Evolutionary conservation across 495 filamentous ascomycete species (phyloP), one percentile per base, ranked within the genome.

Genomic region (Polyplosphaeria fusca): DNA sequence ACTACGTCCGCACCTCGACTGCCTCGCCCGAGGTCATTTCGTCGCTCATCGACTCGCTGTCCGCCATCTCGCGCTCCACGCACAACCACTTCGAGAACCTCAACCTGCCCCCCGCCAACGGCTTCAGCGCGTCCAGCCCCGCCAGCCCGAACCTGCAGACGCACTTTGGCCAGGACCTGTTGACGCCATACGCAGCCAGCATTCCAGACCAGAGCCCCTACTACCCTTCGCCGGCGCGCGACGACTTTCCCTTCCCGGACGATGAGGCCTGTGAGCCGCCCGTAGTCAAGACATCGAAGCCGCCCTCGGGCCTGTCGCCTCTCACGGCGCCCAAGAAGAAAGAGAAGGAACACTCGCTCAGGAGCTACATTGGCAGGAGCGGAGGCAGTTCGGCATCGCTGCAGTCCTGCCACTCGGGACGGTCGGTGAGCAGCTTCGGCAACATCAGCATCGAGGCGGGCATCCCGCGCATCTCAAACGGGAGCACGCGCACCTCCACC

Each of bases 11-110:
- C 42, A 48, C 82, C 24, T 70, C 79, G 41, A 82, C 89, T 41
- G 85, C 88, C 1, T 93, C 91, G 13, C 89, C 93, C 23, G 91
- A 95, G 71, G 87, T 98, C 44, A 97, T 98, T 58, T 91, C 88
- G 46, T 90, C 87, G 35, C 77, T 98, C 47, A 95, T 98, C 70
- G 91, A 90, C 47, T 93, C 91, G 3, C 81, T 98, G 16, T 90
- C 89, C 18, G 82, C 85, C 67, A 94, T 97, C 59, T 91, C 89
- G 0, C 77, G 81, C 43, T 86, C 89, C 20, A 77, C 86, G 56
- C 84, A 80, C 65, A 78, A 80, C 37, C 84, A 87, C 70, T 90
- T 91, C 66, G 88, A 92, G 46, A 79, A 73, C 65, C 60, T 82
- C 16, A n/a, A n/a, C n/a, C 61, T 82, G 14, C 78, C 80, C 50